These are phyloP conservation scores for Talaromyces nanjingensis DNA, from an alignment of 495 filamentous ascomycete genomes.

Conservation along the genomic window DNA sequence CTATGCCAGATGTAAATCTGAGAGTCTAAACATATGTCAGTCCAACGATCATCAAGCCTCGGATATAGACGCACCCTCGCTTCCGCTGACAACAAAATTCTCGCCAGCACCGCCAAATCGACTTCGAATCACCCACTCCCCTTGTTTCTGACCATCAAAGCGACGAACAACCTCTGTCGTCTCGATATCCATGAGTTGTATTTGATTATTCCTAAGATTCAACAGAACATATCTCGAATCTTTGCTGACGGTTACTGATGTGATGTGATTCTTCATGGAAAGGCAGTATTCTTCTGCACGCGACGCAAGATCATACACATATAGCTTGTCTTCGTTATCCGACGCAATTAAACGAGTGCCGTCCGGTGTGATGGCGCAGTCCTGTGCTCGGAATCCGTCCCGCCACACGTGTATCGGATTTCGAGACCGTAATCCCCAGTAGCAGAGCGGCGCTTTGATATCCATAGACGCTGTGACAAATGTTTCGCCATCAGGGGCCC, in stretches of 20 bases:
- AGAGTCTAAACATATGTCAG: conserved; percentile 48
- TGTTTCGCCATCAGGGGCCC: conserved; percentile 69
- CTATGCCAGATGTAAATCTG: conserved; percentile 86
- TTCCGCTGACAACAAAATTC: conserved; percentile 84
- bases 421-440: conserved; percentile 55
- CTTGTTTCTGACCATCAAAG: conserved; percentile 68
- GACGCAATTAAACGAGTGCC: conserved; percentile 72
- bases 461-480: conserved; percentile 82
- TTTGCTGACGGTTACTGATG: conserved; percentile 70
- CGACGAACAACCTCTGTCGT: conserved; percentile 62
- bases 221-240: conserved; percentile 78
- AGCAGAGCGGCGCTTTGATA: conserved; percentile 52
- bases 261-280: conserved; percentile 56
- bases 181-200: conserved; percentile 69
- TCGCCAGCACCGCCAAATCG: conserved; percentile 84
- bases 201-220: conserved; percentile 66
- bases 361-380: conserved; percentile 74
- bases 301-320: conserved; percentile 75
- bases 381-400: conserved; percentile 70
- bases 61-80: conserved; percentile 59
- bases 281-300: conserved; percentile 69
- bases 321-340: conserved; percentile 58
- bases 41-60: conserved; percentile 14
- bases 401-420: conserved; percentile 54
- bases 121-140: conserved; percentile 69